These are phyloP conservation scores for Protomyces gravidus DNA, from an alignment of 1,139 yeast species.

Conservation along the genomic window DNA sequence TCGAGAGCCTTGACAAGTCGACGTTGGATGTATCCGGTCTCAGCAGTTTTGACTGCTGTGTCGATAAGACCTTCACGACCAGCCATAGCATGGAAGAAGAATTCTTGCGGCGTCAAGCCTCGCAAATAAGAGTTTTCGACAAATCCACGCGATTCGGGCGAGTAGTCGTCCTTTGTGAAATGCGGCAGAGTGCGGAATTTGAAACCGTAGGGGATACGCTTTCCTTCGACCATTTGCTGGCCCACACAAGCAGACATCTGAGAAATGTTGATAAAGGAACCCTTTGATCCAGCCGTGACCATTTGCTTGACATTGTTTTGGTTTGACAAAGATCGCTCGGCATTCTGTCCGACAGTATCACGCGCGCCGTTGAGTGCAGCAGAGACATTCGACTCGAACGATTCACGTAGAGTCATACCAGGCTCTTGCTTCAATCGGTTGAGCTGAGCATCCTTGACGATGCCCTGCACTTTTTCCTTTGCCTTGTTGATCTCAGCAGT, in stretches of 20 bases:
- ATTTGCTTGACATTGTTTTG: conserved; percentile 94
- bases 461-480: conserved; percentile 86
- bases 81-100: conserved; percentile 99
- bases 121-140: conserved; percentile 95
- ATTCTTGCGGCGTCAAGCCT: conserved; percentile 98
- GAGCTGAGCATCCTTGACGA: conserved; percentile 84
- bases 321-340: conserved; percentile 92
- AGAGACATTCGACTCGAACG: conserved; percentile 95
- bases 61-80: conserved; percentile 99
- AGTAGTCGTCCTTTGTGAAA: conserved; percentile 95
- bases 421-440: conserved; percentile 89
- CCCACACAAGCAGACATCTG: conserved; percentile 99
- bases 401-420: conserved; percentile 98
- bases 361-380: conserved; percentile 96
- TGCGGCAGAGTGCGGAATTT: conserved; percentile 95
- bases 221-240: conserved; percentile 99
- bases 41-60: conserved; percentile 98
- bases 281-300: conserved; percentile 99
- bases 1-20: conserved; percentile 97
- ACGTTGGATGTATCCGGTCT: conserved; percentile 98
- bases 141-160: conserved; percentile 97
- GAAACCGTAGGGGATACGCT: conserved; percentile 97
- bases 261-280: conserved; percentile 96
- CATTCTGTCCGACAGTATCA: conserved; percentile 98
- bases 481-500: conserved; percentile 92